Evolutionary conservation across 345 rosid genomes (phyloP), one percentile per base, ranked within the genome.

Genomic region (Euphorbia lathyris): DNA sequence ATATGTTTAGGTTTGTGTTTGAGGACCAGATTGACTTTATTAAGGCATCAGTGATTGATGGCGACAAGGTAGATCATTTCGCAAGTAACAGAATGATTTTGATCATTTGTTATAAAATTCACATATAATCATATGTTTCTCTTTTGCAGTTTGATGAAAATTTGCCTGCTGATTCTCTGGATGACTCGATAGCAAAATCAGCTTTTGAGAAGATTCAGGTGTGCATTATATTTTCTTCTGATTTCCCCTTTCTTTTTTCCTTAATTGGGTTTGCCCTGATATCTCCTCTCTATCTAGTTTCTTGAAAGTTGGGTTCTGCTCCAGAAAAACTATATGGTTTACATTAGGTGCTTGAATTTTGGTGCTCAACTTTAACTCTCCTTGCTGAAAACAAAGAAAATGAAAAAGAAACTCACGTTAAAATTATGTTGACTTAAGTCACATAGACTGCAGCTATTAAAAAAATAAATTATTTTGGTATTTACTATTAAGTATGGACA

Each of bases 1-100:
- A 40, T 69, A 27, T 68, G n/a, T 65, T 59, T 66, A 93, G 98
- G 80, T 92, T 75, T 80, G 96, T 91, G 74, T 95, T 95, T 70
- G 99, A 92, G 84, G 97, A 95, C 80, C 96, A 95, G 84, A 95
- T 95, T 75, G 92, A 85, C 29, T 95, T 95, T 75, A 83, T 95
- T 72, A 88, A 83, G 88, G 91, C 87, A 68, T 83, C 89, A 43
- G 97, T 90, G 50, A 83, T 92, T 83, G 87, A 83, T 68, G 99
- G 97, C 70, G 99, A 90, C 71, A 84, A 86, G 78, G 98, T 88
- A 84, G 74, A 79, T 70, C 45, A 63, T 25, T 70, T 13, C 71
- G 19, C 61, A 66, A 29, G 59, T 66, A n/a, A 25, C 67, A 22
- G 30, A 11, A 26, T 43, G 29, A 13, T 48, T 9, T 60, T 68